A percentile compares a stretch with the other conserved stretches of the same genome.
These are phyloP conservation scores for Azolla pinnata DNA, from an alignment of 75 land plant genomes.

Conservation along the genomic window DNA sequence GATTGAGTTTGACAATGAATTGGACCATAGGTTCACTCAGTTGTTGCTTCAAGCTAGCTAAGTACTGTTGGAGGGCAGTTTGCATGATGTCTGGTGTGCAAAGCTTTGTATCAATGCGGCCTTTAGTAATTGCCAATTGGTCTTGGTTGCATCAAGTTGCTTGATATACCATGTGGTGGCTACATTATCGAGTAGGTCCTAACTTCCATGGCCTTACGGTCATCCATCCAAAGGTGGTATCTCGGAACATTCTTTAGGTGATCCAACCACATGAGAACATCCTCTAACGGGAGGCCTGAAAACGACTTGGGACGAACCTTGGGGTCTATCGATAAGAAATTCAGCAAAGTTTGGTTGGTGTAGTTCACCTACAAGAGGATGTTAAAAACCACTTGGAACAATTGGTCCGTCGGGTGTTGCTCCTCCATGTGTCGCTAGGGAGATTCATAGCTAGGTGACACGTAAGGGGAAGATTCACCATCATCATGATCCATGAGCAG, in stretches of 20 bases:
- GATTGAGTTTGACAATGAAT: background rate
- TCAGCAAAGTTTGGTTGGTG: no score
- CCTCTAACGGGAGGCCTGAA: background rate
- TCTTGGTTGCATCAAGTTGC: background rate
- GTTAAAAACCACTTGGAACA: no score
- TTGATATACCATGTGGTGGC: background rate
- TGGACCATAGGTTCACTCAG: background rate
- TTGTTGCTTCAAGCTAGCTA: background rate
- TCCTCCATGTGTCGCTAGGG: no score
- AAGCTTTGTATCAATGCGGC: background rate
- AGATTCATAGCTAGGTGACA: no score
- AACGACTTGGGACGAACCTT: slow-evolving; percentile 1
- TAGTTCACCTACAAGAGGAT: no score
- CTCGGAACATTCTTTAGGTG: background rate
- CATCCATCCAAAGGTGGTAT: background rate
- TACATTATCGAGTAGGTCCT: background rate
- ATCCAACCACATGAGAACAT: background rate
- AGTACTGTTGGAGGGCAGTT: background rate
- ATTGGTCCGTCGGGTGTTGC: no score
- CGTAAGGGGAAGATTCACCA: no score
- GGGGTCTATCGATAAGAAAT: no score
- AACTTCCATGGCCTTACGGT: background rate
- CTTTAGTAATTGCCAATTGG: background rate
- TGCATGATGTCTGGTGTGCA: background rate
- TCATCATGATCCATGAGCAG: no score